Percentiles rank a stretch among this genome's conserved stretches.
phyloP scores from a whole-genome alignment of 352 stramenopile genomes.

The Phytophthora ramorum region DNA sequence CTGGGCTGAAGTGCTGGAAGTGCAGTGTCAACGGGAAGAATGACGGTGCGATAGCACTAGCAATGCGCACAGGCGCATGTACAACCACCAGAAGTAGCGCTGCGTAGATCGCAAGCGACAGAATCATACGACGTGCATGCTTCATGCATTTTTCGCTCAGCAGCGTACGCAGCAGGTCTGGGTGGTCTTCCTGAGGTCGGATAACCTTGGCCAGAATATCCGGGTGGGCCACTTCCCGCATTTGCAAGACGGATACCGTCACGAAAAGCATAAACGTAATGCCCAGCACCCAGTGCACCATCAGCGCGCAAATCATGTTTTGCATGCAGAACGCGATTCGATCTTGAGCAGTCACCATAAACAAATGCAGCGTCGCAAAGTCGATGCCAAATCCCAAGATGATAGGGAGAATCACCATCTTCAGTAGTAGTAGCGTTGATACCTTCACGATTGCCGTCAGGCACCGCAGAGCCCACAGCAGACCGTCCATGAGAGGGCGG shows the following conservation, averaged over 20 bases:
- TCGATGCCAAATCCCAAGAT: constrained; percentile 95
- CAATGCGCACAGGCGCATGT: constrained; percentile 83
- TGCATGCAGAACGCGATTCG: constrained; percentile 85
- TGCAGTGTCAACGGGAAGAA: constrained; percentile 82
- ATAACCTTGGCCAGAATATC: constrained; percentile 90
- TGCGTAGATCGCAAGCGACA: constrained; percentile 94
- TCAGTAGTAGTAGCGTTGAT: constrained; percentile 94
- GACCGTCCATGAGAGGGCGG: constrained; percentile 78
- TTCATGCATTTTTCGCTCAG: constrained; percentile 94
- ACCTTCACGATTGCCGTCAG: constrained; percentile 94
- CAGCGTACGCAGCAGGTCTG: constrained; percentile 95
- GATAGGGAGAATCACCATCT: constrained; percentile 98
- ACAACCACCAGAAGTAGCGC: constrained; percentile 89
- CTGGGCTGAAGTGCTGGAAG: constrained; percentile 93
- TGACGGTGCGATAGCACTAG: constrained; percentile 50
- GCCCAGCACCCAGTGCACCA: constrained; percentile 97
- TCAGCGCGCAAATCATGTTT: constrained; percentile 91
- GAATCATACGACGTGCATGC: constrained; percentile 94
- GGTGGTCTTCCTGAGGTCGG: constrained; percentile 96
- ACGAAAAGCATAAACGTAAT: constrained; percentile 99
- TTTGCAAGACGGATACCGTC: constrained; percentile 95
- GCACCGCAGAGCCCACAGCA: constrained; percentile 83
- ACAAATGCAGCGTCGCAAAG: constrained; percentile 91
- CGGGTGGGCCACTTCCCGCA: constrained; percentile 95
- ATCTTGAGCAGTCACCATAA: constrained; percentile 80